A percentile compares a stretch with the other conserved stretches of the same genome.
phyloP scores from a whole-genome alignment of 139 green algal genomes.

The Monoraphidium neglectum region DNA sequence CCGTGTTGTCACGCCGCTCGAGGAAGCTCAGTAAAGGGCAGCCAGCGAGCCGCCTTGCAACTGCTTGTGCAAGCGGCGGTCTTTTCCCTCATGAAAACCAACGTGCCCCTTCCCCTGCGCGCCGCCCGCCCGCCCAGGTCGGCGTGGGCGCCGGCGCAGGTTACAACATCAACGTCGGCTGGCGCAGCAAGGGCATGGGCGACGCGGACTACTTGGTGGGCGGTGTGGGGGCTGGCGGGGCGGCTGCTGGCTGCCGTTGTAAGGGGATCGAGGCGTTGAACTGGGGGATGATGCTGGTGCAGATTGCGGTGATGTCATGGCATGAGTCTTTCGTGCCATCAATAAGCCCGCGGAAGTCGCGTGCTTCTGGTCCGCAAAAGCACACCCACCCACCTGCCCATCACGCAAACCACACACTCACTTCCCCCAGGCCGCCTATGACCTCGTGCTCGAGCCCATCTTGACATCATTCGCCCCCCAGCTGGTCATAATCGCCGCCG shows the following conservation, averaged over 20 bases:
- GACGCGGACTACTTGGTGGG: slow-evolving; percentile 69
- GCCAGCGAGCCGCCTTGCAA: no score
- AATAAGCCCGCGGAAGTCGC: not conserved
- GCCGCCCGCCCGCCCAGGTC: slow-evolving; percentile 33
- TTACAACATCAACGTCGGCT: slow-evolving; percentile 75
- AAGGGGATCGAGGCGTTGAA: not conserved
- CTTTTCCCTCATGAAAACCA: no score
- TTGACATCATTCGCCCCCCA: slow-evolving; percentile 61
- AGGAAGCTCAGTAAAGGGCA: no score
- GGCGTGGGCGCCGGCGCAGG: slow-evolving; percentile 41
- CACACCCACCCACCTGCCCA: not conserved
- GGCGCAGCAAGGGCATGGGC: slow-evolving; percentile 51
- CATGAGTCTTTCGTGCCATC: no score
- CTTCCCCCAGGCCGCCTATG: slow-evolving; percentile 53
- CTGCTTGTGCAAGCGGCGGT: no score
- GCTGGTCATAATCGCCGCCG: slow-evolving; percentile 66
- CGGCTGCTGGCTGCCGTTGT: not conserved
- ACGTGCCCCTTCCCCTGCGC: no score
- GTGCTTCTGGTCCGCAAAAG: not conserved
- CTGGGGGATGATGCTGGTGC: no score
- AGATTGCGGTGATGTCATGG: no score
- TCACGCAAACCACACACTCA: not conserved
- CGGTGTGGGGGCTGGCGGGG: not conserved
- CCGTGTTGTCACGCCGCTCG: no score
- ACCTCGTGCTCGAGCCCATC: slow-evolving; percentile 75